Evolutionary conservation across 2,329 filamentous ascomycete genomes (phyloP), one percentile per base, ranked within the genome.

Genomic region (Tolypocladium nubicola): DNA sequence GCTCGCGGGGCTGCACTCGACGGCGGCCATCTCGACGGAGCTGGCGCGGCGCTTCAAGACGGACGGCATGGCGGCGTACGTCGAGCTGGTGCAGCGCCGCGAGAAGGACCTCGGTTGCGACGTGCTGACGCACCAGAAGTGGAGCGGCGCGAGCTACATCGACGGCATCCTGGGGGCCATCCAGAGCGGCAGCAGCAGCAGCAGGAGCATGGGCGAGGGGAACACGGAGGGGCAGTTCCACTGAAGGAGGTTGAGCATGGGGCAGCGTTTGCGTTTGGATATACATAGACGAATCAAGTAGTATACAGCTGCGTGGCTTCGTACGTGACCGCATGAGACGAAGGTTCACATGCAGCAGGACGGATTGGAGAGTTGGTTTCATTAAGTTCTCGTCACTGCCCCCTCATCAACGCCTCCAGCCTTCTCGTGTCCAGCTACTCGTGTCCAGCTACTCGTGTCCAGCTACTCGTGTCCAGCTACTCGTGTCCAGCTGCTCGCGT

Each of bases 31-130:
- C 53, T 81, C 81, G 21, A 80, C 85, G 58, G 89, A 97, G 75
- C 79, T 99, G 21, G 88, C 90, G 11, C 83, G 83, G 59, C 82
- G 79, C 8, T 99, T 96, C 77, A 95, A 90, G 76, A 82, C 85
- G 16, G 88, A 97, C 57, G 94, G 94, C 56, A 99, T 99, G 94
- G 80, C 94, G 67, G 93, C 94, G 1, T 99, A 99, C 68, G 94
- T 97, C n/a, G 89, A 96, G 59, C 76, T 97, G 0, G 86, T 99
- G 43, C 94, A 99, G 74, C 80, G 85, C 55, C 81, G 86, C 43
- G 94, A 99, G 75, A 96, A 96, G 79, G 92, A 96, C 62, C 75
- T 93, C 1, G 89, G 88, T 16, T 91, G 90, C 58, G 92, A 97
- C 66, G 92, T 96, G n/a, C 76, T 96, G 62, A 96, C 90, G 43